Percentiles rank a stretch among this genome's conserved stretches.
Conservation (phyloP, 202 grass and related monocot species). For the Digitaria exilis region DNA sequence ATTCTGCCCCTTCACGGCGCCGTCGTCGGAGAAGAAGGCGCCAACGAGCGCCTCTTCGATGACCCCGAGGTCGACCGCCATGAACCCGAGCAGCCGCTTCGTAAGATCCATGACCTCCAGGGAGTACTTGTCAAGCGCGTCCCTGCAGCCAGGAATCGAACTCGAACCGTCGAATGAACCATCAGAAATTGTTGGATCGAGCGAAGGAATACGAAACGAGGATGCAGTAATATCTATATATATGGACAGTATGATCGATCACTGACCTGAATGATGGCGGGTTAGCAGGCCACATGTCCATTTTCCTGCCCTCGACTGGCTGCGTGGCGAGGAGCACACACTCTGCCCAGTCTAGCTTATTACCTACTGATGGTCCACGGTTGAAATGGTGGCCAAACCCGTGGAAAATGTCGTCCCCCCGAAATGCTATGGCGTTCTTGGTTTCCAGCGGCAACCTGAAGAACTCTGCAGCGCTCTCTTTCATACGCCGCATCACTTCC, state of each 20-base stretch:
- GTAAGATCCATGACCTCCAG: conserved; percentile 18
- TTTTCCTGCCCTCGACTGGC: background rate
- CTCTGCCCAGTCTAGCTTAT: conserved; percentile 26
- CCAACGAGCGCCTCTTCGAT: background rate
- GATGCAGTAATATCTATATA: no score
- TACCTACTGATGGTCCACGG: background rate
- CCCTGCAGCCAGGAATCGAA: no score
- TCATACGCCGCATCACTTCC: background rate
- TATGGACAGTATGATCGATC: no score
- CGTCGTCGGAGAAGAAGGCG: background rate
- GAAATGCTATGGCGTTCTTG: conserved; percentile 3
- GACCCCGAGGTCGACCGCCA: conserved; percentile 28
- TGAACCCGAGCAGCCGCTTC: conserved; percentile 32
- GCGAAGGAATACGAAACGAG: no score
- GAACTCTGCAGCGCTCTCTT: background rate
- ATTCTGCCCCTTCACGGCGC: conserved; percentile 15
- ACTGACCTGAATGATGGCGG: conserved; percentile 17
- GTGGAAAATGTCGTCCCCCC: background rate
- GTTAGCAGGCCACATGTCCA: conserved; percentile 8
- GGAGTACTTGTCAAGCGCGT: conserved; percentile 45
- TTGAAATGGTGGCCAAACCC: conserved; percentile 24
- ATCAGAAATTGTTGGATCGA: no score
- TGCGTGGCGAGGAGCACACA: background rate
- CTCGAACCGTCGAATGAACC: no score
- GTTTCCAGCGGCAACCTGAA: conserved; percentile 11